These are phyloP conservation scores for Limonomyces culmigenus DNA, from an alignment of 1,284 basidiomycete genomes.

Conservation along the genomic window DNA sequence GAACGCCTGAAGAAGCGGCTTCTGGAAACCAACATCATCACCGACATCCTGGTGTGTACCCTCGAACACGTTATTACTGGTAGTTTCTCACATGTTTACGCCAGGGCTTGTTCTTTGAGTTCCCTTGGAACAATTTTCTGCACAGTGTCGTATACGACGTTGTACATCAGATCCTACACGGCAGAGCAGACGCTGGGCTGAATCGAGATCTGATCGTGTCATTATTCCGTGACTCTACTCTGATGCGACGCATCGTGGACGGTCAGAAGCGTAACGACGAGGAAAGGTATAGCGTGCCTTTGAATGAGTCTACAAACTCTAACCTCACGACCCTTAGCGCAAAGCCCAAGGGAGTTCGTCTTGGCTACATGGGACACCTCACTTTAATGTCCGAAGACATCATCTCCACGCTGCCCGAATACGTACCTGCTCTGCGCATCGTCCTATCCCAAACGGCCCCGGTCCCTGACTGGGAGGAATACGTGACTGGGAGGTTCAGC, in stretches of 20 bases:
- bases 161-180: slow-evolving; percentile 89
- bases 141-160: slow-evolving; percentile 97
- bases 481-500: slow-evolving; percentile 65
- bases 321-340: slow-evolving; percentile 18
- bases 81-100: slow-evolving; percentile 4
- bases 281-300: slow-evolving; percentile 36
- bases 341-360: slow-evolving; percentile 55
- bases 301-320: slow-evolving; percentile 1
- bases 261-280: slow-evolving; percentile 67
- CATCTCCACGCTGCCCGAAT: slow-evolving; percentile 70
- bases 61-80: slow-evolving; percentile 2
- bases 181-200: slow-evolving; percentile 56
- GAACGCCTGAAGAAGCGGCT: slow-evolving; percentile 68
- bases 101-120: slow-evolving; percentile 88
- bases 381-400: slow-evolving; percentile 88
- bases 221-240: slow-evolving; percentile 62
- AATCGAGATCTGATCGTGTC: slow-evolving; percentile 72
- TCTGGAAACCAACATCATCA: slow-evolving; percentile 53
- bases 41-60: slow-evolving; percentile 52
- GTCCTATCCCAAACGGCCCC: slow-evolving; percentile 51
- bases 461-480: slow-evolving; percentile 75
- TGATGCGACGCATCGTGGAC: slow-evolving; percentile 74
- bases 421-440: slow-evolving; percentile 64
- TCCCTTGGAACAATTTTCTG: slow-evolving; percentile 95
- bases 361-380: slow-evolving; percentile 96